Conservation (phyloP, 495 filamentous ascomycete genomes). For the Talaromyces proteolyticus region DNA sequence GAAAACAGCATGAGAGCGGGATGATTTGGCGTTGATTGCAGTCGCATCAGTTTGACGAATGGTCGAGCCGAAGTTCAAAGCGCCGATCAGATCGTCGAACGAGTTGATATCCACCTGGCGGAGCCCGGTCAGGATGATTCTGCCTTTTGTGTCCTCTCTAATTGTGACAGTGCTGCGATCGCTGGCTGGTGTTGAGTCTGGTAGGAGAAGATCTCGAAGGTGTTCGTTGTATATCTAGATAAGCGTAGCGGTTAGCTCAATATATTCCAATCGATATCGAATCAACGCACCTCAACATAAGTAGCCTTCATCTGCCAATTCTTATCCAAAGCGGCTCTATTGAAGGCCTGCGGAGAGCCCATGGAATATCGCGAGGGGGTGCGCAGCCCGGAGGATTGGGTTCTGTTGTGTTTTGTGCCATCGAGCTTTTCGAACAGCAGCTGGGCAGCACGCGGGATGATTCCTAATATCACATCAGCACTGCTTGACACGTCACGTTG, state of each 20-base stretch:
- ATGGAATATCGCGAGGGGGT: slow-evolving; percentile 79
- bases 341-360: slow-evolving; percentile 45
- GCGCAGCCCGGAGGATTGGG: slow-evolving; percentile 65
- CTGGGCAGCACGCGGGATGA: slow-evolving; percentile 86
- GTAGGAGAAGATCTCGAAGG: slow-evolving; percentile 81
- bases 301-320: slow-evolving; percentile 93
- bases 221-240: slow-evolving; percentile 92
- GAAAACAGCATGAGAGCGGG: slow-evolving; percentile 97
- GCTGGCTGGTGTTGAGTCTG: slow-evolving; percentile 58
- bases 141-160: slow-evolving; percentile 90
- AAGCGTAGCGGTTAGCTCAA: slow-evolving; percentile 7
- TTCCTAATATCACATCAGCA: slow-evolving; percentile 60
- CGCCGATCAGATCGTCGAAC: slow-evolving; percentile 83
- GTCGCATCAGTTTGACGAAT: slow-evolving; percentile 99
- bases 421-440: slow-evolving; percentile 86
- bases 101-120: slow-evolving; percentile 87
- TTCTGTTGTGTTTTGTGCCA: slow-evolving; percentile 40
- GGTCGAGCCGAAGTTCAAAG: slow-evolving; percentile 84
- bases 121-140: slow-evolving; percentile 87
- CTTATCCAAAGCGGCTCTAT: slow-evolving; percentile 54
- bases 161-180: slow-evolving; percentile 78
- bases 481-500: too few relatives aligned
- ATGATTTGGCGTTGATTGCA: slow-evolving; percentile 96
- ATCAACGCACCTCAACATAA: slow-evolving; percentile 81
- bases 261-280: too few relatives aligned